Evolutionary conservation across 371 early-diverging fungal species (phyloP).

Genomic region (Dichotomocladium elegans): DNA sequence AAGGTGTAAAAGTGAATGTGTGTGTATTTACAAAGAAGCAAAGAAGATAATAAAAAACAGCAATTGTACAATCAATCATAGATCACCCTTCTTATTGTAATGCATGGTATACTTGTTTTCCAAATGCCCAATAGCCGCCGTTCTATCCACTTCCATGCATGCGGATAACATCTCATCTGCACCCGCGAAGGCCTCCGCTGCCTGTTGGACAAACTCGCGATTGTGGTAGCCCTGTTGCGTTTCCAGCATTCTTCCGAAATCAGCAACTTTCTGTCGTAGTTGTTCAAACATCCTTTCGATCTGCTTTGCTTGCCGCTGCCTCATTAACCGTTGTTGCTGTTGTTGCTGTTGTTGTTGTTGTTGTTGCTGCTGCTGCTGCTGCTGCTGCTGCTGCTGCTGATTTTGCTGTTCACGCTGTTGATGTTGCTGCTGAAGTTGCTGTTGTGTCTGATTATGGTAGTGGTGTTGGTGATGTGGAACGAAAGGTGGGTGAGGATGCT

Average conservation of each 20-base stretch:
- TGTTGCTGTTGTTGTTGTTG: slow-evolving; percentile 12
- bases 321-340: slow-evolving; percentile 14
- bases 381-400: slow-evolving; percentile 8
- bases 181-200: slow-evolving; percentile 31
- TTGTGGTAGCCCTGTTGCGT: slow-evolving; percentile 30
- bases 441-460: slow-evolving; percentile 8
- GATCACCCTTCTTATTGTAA: slow-evolving; percentile 19
- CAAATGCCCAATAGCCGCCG: background rate
- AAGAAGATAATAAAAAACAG: background rate
- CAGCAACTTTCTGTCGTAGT: slow-evolving; percentile 25
- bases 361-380: slow-evolving; percentile 8
- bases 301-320: slow-evolving; percentile 25
- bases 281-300: slow-evolving; percentile 33
- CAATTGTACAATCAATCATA: background rate
- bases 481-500: slow-evolving; percentile 43
- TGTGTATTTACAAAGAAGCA: background rate
- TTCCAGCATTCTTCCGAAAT: slow-evolving; percentile 31
- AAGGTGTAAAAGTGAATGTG: background rate
- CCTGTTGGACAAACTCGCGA: slow-evolving; percentile 32
- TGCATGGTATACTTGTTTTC: slow-evolving; percentile 40
- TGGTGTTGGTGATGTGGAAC: slow-evolving; percentile 35
- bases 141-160: slow-evolving; percentile 20
- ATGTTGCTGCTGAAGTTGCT: slow-evolving; percentile 16
- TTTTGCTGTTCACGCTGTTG: slow-evolving; percentile 5
- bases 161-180: slow-evolving; percentile 41